Base-by-base conservation (phyloP, 306 rosid species). In the Cicer pinnatifidum region DNA sequence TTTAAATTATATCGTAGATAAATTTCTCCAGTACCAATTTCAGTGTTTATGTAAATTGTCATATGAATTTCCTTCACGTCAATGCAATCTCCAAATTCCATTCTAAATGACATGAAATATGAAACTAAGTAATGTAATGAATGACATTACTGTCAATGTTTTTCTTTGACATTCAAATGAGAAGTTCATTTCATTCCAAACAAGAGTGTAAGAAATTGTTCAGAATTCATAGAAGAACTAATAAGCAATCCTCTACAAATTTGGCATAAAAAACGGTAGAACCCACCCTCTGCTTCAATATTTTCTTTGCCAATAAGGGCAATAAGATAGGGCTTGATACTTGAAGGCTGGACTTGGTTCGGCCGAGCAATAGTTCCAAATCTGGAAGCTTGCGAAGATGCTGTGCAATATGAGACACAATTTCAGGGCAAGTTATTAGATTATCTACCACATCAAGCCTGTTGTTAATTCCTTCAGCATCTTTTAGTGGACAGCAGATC, bases 401-500 rank as follows among this genome's bases (percentile, higher is more conserved):
- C 77, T 87, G 90, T 84, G 89, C 84, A 85, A 84, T 79, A 72
- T 82, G 81, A 19, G 85, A 71, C 79, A 88, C 78, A 70, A 83
- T 72, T 75, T 89, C 96, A 9, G 92, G 81, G 74, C 46, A 48
- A 43, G 76, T 81, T 82, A 93, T 67, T 65, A 93, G 78, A 67
- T 72, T 71, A 80, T 93, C 96, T 41, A 93, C 90, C 57, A 86
- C 90, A 73, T 91, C 75, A 79, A 93, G 97, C 84, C 98, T 87
- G 78, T 73, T 88, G 68, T 89, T 89, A 61, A 93, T 91, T 67
- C 69, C 88, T 66, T 85, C 92, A 53, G 75, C 78, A 79, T 89
- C 96, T 81, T 88, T 85, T 72, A 87, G 83, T 0, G 97, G 98
- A 84, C 88, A 96, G 83, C 98, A 93, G 80, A 91, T 87, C 97